phyloP scores from a whole-genome alignment of 805 yeast species.

The Cephaloascus albidus region DNA sequence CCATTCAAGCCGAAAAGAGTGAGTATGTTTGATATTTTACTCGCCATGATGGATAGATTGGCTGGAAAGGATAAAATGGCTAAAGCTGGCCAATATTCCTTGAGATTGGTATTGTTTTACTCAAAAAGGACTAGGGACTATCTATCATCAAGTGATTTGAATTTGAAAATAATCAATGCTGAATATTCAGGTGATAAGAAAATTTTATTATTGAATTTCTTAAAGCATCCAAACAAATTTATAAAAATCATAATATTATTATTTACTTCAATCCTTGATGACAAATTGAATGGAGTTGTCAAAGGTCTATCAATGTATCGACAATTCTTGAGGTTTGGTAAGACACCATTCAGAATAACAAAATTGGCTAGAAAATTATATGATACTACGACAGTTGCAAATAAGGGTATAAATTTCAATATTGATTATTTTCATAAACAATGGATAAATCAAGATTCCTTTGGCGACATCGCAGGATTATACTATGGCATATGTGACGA shows the following conservation, averaged over 20 bases:
- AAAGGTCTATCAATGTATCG: conserved; percentile 46
- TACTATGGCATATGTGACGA: conserved; percentile 66
- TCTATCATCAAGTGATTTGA: conserved; percentile 22
- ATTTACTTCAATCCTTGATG: conserved; percentile 26
- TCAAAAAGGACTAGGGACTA: conserved; percentile 26
- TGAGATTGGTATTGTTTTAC: conserved; percentile 43
- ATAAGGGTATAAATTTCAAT: not conserved
- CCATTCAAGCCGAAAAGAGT: too few species aligned
- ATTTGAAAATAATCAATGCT: conserved; percentile 17
- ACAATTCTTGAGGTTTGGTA: conserved; percentile 63
- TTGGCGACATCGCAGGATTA: conserved; percentile 44
- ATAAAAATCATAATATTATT: conserved; percentile 22
- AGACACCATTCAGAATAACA: conserved; percentile 50
- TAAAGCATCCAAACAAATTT: conserved; percentile 26
- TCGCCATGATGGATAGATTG: conserved; percentile 42
- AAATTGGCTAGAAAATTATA: conserved; percentile 22
- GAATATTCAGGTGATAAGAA: conserved; percentile 23
- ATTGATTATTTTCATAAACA: not conserved
- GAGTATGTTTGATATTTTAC: conserved; percentile 32
- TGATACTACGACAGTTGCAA: conserved; percentile 13
- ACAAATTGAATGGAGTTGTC: conserved; percentile 32
- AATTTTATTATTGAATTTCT: conserved; percentile 22
- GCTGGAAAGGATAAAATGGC: conserved; percentile 69
- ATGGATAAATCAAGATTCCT: conserved; percentile 30
- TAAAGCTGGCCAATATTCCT: conserved; percentile 49